These are phyloP conservation scores for Tephrocybe sp. DNA, from an alignment of 768 basidiomycete genomes.

Conservation along the genomic window DNA sequence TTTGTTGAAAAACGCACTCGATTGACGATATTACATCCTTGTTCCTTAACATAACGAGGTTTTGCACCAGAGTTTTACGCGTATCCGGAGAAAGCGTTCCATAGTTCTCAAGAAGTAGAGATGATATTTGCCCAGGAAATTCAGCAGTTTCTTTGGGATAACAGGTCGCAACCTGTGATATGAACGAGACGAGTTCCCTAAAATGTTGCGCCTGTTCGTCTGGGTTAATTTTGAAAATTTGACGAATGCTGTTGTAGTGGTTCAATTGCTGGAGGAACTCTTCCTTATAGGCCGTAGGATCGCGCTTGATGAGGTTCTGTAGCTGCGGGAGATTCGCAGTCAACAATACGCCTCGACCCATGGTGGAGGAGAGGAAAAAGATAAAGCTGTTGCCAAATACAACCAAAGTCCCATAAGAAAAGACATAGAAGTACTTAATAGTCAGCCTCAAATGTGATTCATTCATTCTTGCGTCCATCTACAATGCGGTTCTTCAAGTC, in stretches of 20 bases:
- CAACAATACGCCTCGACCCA: slow-evolving; percentile 74
- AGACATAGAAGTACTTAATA: neutral
- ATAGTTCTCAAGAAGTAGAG: slow-evolving; percentile 78
- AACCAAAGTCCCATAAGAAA: slow-evolving; percentile 7
- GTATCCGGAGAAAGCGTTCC: slow-evolving; percentile 76
- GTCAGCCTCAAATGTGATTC: slow-evolving; percentile 8
- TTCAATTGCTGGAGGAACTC: slow-evolving; percentile 98
- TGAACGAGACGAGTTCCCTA: slow-evolving; percentile 85
- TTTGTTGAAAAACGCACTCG: slow-evolving; percentile 57
- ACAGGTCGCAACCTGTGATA: slow-evolving; percentile 82
- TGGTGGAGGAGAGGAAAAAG: slow-evolving; percentile 21
- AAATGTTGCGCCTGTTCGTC: slow-evolving; percentile 86
- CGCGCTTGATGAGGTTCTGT: slow-evolving; percentile 96
- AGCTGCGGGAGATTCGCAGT: slow-evolving; percentile 92
- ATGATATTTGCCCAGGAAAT: slow-evolving; percentile 79
- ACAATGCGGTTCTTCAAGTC: slow-evolving; percentile 48
- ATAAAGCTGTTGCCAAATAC: slow-evolving; percentile 17
- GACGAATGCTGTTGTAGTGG: slow-evolving; percentile 84
- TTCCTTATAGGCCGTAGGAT: slow-evolving; percentile 86
- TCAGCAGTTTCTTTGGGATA: slow-evolving; percentile 90
- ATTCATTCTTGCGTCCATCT: neutral
- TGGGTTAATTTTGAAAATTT: slow-evolving; percentile 82
- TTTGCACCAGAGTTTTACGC: slow-evolving; percentile 83
- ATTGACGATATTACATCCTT: slow-evolving; percentile 91
- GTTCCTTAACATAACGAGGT: slow-evolving; percentile 90